Percentiles rank a stretch among this genome's conserved stretches.
These are phyloP conservation scores for Xylariaceae sp. DNA, from an alignment of 2,329 filamentous ascomycete genomes.

Conservation along the genomic window DNA sequence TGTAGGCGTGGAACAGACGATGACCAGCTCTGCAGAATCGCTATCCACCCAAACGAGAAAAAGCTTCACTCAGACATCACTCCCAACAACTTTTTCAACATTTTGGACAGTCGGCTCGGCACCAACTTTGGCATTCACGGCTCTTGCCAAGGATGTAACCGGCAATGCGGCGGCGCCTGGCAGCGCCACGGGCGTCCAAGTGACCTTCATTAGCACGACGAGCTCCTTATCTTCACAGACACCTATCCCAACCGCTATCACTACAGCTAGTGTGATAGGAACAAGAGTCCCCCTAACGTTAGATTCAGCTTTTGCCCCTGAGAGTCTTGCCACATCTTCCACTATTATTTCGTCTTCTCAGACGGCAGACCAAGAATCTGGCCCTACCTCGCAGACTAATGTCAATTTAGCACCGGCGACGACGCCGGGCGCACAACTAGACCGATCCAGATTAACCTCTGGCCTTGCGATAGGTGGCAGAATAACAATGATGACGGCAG, in stretches of 20 bases:
- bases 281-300: constrained; percentile 7
- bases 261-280: constrained; percentile 16
- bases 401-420: constrained; percentile 15
- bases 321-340: constrained; percentile 1
- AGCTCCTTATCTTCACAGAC: constrained; percentile 31
- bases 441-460: constrained; percentile 1
- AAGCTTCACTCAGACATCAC: constrained; percentile 9
- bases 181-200: constrained; percentile 15
- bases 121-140: constrained; percentile 2
- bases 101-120: constrained; percentile 6
- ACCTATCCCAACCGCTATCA: constrained; percentile 21
- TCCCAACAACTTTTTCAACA: constrained; percentile 18
- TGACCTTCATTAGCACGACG: constrained; percentile 37
- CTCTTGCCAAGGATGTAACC: background rate
- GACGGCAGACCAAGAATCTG: constrained; percentile 12
- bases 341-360: constrained; percentile 8
- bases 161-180: background rate
- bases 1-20: constrained; percentile 19
- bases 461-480: background rate
- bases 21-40: constrained; percentile 1
- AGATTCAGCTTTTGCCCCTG: constrained; percentile 6
- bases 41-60: constrained; percentile 10
- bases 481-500: constrained; percentile 1
- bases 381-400: constrained; percentile 15
- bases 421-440: constrained; percentile 8